Evolutionary conservation across 202 grass and related monocot genomes (phyloP), one percentile per base, ranked within the genome.

Genomic region (Dendrocalamus latiflorus): DNA sequence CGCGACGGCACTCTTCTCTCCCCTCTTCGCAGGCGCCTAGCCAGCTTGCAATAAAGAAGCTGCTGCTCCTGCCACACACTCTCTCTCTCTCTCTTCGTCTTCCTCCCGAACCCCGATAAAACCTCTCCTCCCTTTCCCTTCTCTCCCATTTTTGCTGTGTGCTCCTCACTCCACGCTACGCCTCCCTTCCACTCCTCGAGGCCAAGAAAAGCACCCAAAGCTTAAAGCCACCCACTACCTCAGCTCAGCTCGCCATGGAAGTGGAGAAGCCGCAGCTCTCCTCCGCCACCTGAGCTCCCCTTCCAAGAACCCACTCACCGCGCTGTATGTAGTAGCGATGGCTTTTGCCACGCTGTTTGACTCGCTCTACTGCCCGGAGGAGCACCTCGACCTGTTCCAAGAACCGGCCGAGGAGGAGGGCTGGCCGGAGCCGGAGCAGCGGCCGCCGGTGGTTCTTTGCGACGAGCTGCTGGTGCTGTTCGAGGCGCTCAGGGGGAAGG

Each of bases 301-400:
- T 9, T 22, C 36, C 65, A 33, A 57, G 49, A 73, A 47, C 20
- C 61, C 57, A 13, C 57, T 60, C 11, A 2, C 57, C 55, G 55
- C 22, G 10, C 55, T 25, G 55, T 58, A 58, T 25, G 12, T 58
- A 25, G 6, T 58, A 20, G 53, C 50, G 11, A 90, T 90, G 90
- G 42, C 82, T 38, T 90, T 91, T 21, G 84, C 86, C 65, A 65
- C 90, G 64, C 65, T 92, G 24, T 85, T 95, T 11, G 93, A 95
- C 59, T 74, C 82, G 18, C 85, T 95, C 18, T 92, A 76, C 75
- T 95, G 93, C 70, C 83, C 83, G 7, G 93, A 95, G 78, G 85
- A 92, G 88, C 88, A 84, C 78, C 85, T 88, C 44, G 88, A 95
- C 50, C 70, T 92, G 57, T 72, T 90, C 81, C 87, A 84, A 4